Base-by-base conservation (phyloP, 208 protist genomes). In the Borovskyia barvae region DNA sequence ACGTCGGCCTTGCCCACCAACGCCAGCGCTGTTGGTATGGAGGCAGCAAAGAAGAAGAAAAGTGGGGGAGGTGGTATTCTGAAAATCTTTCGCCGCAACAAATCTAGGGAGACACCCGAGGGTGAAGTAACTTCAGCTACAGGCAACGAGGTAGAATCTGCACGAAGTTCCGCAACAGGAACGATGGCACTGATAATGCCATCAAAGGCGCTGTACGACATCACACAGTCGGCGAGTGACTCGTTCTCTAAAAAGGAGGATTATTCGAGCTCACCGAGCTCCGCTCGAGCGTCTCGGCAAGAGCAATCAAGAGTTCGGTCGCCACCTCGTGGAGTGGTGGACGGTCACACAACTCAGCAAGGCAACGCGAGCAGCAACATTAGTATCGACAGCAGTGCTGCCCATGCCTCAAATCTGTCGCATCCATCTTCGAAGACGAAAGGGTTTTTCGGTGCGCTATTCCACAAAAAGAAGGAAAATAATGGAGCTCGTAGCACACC, bases 371-470 rank as follows among this genome's bases (percentile, higher is more conserved):
- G 9, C 30, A 37, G 28, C n/a, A 54, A 25, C 48, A 17, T 20
- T 15, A 36, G 28, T 12, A 22, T 1, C 29, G 48, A 37, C 29
- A 19, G 12, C 4, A 20, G 8, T 0, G 7, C 9, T 15, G n/a
- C n/a, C n/a, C n/a, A n/a, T n/a, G n/a, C n/a, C n/a, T n/a, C n/a
- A n/a, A n/a, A n/a, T n/a, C 48, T 39, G 25, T 25, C 7, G 7
- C 8, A 2, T 33, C 48, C 28, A 25, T 1, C 33, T n/a, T n/a
- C n/a, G n/a, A 77, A 72, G 40, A 59, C 50, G 15, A 58, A 50
- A 25, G 33, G 17, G 20, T 49, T 77, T 37, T 72, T 77, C 33
- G 58, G 71, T 9, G 30, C 46, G 3, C 40, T 77, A 5, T 72
- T 77, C 12, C 54, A 56, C 25, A 67, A 57, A 41, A 60, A 54